These are phyloP conservation scores for Cyphellophora attinorum DNA, from an alignment of 2,329 filamentous ascomycete species.

Conservation along the genomic window DNA sequence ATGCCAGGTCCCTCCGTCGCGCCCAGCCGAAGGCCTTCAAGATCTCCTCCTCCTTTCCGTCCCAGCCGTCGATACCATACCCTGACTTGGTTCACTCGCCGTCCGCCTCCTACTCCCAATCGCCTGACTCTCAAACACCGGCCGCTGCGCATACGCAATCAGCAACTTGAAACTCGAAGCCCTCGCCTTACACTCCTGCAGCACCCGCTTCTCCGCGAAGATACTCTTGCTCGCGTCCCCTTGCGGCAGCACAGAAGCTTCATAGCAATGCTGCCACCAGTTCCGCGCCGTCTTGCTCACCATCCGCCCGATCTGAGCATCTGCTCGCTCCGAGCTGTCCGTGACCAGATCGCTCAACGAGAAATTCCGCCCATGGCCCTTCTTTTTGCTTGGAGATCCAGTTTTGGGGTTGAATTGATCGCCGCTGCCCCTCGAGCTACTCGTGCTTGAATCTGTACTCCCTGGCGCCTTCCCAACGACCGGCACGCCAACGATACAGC, in stretches of 20 bases:
- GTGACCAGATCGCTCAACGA: conserved; percentile 62
- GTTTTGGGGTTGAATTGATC: conserved; percentile 25
- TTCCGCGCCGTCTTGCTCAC: conserved; percentile 84
- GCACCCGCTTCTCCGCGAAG: conserved; percentile 65
- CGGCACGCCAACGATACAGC: conserved; percentile 39
- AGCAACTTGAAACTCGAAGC: conserved; percentile 82
- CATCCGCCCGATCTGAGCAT: conserved; percentile 84
- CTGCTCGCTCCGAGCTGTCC: conserved; percentile 58
- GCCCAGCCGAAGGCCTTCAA: no score
- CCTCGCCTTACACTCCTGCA: conserved; percentile 77
- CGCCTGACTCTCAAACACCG: conserved; percentile 29
- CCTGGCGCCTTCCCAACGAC: conserved; percentile 34
- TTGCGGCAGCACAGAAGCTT: conserved; percentile 50
- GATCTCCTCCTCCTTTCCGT: no score
- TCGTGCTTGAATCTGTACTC: conserved; percentile 29
- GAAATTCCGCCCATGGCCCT: conserved; percentile 24
- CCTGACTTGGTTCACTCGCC: conserved; percentile 25
- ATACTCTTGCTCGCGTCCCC: conserved; percentile 52
- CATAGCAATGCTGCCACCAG: conserved; percentile 95
- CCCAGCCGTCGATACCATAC: conserved; percentile 14
- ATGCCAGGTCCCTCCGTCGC: no score
- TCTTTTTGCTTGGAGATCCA: conserved; percentile 8
- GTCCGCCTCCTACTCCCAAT: conserved; percentile 32
- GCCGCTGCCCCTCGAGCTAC: conserved; percentile 16
- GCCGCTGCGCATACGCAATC: conserved; percentile 84